These are phyloP conservation scores for Mitragyna speciosa DNA, from an alignment of 257 asterid species.

Conservation along the genomic window DNA sequence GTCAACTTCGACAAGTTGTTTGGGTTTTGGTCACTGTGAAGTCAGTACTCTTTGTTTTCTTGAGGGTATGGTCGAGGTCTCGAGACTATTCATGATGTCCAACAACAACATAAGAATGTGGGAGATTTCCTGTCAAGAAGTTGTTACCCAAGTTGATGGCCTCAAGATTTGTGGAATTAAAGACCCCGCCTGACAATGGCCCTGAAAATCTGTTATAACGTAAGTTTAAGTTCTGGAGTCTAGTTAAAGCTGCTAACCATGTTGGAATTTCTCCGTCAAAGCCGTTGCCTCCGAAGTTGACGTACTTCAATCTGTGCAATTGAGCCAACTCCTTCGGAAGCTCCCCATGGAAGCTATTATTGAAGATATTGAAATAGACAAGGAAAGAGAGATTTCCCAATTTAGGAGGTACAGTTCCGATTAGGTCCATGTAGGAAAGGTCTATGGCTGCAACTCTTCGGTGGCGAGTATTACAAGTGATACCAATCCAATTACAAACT, in stretches of 20 bases:
- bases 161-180: conserved; percentile 1
- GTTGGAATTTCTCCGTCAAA: conserved; percentile 24
- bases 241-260: conserved; percentile 15
- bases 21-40: no score
- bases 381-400: conserved; percentile 28
- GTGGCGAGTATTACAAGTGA: conserved; percentile 11
- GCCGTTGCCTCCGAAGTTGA: conserved; percentile 13
- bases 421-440: background rate
- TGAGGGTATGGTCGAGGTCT: no score
- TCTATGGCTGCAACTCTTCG: background rate
- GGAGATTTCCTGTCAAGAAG: conserved; percentile 25
- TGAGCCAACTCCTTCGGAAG: conserved; percentile 1
- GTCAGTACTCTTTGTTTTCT: no score
- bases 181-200: background rate
- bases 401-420: background rate
- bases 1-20: no score
- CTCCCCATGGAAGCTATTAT: conserved; percentile 25
- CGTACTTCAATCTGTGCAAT: conserved; percentile 8
- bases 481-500: conserved; percentile 18
- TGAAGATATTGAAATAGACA: conserved; percentile 11
- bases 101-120: no score
- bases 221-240: background rate
- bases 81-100: no score
- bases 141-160: background rate
- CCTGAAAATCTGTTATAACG: conserved; percentile 2